Percentiles rank a stretch among this genome's conserved stretches.
Evolutionary conservation across 495 filamentous ascomycete species (phyloP).

Genomic region (Rostrohypoxylon terebratum): DNA sequence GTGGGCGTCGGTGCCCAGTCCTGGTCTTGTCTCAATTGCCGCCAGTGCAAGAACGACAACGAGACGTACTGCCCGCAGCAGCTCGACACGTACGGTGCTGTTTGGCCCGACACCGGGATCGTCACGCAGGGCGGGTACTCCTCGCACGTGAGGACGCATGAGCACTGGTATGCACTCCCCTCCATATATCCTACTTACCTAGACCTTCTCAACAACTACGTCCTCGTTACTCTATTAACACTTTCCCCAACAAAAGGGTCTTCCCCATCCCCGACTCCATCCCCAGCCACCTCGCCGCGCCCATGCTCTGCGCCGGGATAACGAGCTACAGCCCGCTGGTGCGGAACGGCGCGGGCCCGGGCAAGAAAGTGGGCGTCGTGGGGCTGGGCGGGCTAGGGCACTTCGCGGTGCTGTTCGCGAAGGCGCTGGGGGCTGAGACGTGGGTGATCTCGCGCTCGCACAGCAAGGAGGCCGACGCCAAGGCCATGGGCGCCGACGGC

Average conservation of each 20-base stretch:
- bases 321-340: slow-evolving; percentile 84
- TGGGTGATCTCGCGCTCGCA: slow-evolving; percentile 77
- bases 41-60: slow-evolving; percentile 69
- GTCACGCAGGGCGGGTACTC: slow-evolving; percentile 67
- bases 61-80: slow-evolving; percentile 68
- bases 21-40: slow-evolving; percentile 66
- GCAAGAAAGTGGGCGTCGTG: slow-evolving; percentile 85
- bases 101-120: slow-evolving; percentile 65
- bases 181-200: neutral
- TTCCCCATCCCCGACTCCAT: slow-evolving; percentile 86
- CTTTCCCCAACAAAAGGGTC: slow-evolving; percentile 51
- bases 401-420: slow-evolving; percentile 76
- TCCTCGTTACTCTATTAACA: neutral
- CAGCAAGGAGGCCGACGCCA: slow-evolving; percentile 75
- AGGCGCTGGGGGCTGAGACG: slow-evolving; percentile 75
- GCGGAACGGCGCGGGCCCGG: slow-evolving; percentile 76
- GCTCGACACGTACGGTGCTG: slow-evolving; percentile 67
- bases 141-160: slow-evolving; percentile 65
- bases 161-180: slow-evolving; percentile 61
- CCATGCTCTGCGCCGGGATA: slow-evolving; percentile 87
- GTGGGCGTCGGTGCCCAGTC: slow-evolving; percentile 70
- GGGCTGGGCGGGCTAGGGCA: slow-evolving; percentile 79
- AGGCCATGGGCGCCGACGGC: slow-evolving; percentile 76
- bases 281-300: slow-evolving; percentile 73
- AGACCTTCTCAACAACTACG: neutral